phyloP scores from a whole-genome alignment of 352 stramenopile species.

The Phytophthora idaei region DNA sequence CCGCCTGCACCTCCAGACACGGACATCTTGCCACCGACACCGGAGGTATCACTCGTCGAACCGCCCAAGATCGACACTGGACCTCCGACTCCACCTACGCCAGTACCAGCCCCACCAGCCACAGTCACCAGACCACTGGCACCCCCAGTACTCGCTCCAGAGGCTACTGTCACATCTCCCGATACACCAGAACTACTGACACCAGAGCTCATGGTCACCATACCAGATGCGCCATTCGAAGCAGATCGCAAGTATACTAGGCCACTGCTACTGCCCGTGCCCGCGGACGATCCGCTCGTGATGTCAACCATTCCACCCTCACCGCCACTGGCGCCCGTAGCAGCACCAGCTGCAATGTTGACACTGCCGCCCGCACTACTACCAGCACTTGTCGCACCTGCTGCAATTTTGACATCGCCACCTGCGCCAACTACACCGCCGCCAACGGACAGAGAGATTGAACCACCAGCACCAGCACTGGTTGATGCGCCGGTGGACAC shows the following conservation, averaged over 20 bases:
- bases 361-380: slow-evolving; percentile 26
- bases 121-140: slow-evolving; percentile 46
- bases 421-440: slow-evolving; percentile 45
- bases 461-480: slow-evolving; percentile 23
- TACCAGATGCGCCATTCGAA: slow-evolving; percentile 31
- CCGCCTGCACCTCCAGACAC: slow-evolving; percentile 16
- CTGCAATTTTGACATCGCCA: slow-evolving; percentile 47
- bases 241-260: slow-evolving; percentile 37
- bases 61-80: slow-evolving; percentile 34
- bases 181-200: slow-evolving; percentile 11
- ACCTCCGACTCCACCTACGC: slow-evolving; percentile 33
- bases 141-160: slow-evolving; percentile 39
- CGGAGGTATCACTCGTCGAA: slow-evolving; percentile 12
- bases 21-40: slow-evolving; percentile 22
- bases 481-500: slow-evolving; percentile 32
- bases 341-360: background rate
- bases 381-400: slow-evolving; percentile 47
- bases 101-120: slow-evolving; percentile 38
- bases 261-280: slow-evolving; percentile 40
- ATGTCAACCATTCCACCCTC: slow-evolving; percentile 27
- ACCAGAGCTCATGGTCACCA: slow-evolving; percentile 11
- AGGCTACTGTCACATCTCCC: slow-evolving; percentile 43
- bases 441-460: slow-evolving; percentile 39
- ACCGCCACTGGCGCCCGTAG: slow-evolving; percentile 23
- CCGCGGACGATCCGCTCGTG: slow-evolving; percentile 27